phyloP scores from a whole-genome alignment of 192 early-diverging fungal species.

The Coemansia sp. region DNA sequence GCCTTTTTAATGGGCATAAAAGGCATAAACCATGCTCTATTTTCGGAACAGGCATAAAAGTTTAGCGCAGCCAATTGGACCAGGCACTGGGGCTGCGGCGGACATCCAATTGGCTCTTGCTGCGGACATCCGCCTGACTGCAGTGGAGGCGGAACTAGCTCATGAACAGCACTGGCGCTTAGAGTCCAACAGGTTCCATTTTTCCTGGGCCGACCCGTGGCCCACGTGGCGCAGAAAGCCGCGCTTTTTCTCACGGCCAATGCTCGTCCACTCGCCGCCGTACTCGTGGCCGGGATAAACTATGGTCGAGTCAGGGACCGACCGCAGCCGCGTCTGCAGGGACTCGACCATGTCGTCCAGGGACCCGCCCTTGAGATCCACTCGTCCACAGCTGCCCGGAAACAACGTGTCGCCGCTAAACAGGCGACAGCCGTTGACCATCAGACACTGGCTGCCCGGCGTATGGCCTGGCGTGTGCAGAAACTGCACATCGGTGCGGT shows the following conservation, averaged over 20 bases:
- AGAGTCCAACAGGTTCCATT: slow-evolving; percentile 22
- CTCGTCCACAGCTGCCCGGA: slow-evolving; percentile 72
- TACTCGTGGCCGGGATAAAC: slow-evolving; percentile 93
- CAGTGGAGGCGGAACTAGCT: neutral
- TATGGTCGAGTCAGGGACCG: slow-evolving; percentile 62
- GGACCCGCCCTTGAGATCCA: slow-evolving; percentile 79
- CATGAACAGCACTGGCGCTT: slow-evolving; percentile 4
- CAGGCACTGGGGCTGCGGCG: neutral
- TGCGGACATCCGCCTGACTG: too few relatives aligned
- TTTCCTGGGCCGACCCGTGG: slow-evolving; percentile 24
- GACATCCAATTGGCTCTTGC: neutral
- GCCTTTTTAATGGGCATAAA: neutral
- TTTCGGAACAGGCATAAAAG: neutral
- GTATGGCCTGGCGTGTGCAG: slow-evolving; percentile 95
- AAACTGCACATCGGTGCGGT: slow-evolving; percentile 61
- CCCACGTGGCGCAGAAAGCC: slow-evolving; percentile 39
- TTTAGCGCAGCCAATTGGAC: neutral
- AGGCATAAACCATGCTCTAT: neutral
- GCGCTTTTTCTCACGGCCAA: slow-evolving; percentile 61
- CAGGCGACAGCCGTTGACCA: slow-evolving; percentile 73
- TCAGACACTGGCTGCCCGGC: slow-evolving; percentile 78
- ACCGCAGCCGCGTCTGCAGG: slow-evolving; percentile 61
- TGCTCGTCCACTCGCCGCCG: slow-evolving; percentile 80
- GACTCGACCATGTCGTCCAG: slow-evolving; percentile 66
- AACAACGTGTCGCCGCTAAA: slow-evolving; percentile 89